Evolutionary conservation across 2,329 filamentous ascomycete species (phyloP), one percentile per base, ranked within the genome.

Genomic region (Fusarium scirpi): DNA sequence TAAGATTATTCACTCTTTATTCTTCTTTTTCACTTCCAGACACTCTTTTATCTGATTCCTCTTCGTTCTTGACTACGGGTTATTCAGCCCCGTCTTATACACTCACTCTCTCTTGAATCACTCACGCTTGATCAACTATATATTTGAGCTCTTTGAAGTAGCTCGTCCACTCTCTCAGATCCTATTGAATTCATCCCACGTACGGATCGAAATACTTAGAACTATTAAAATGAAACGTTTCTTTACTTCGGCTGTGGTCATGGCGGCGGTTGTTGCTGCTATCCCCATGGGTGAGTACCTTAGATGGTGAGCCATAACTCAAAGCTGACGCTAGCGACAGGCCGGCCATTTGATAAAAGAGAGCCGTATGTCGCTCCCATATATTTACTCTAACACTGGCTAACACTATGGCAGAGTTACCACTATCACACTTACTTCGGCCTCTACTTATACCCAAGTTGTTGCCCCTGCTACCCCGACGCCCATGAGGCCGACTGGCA

Each of bases 211-310:
- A 44, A 38, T 12, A 47, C 18, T 53, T 32, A 20, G 11, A 13
- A 65, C 38, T 68, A 70, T 79, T 76, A 44, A 65, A 18, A 22
- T 74, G 56, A 67, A 61, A 34, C 63, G 51, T 18, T 56, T 73
- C 48, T 58, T 79, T 20, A 58, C 75, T 52, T 74, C 76, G 27
- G 74, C 64, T 18, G 32, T 77, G 47, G 72, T 67, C 30, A 63
- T 76, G 48, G 68, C 67, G 32, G 68, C 67, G 11, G 56, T 72
- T 20, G 71, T 71, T 52, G 44, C 65, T 47, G 70, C 70, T 47
- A 51, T 70, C 18, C 75, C 77, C 41, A 62, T 74, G 45, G 63
- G 77, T 78, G 58, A 69, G 72, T 62, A 20, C 11, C 30, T 11
- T 11, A 15, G 8, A 13, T n/a, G 9, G n/a, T 18, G 34, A 13